phyloP scores from a whole-genome alignment of 257 asterid genomes.

The Schizonepeta tenuifolia region DNA sequence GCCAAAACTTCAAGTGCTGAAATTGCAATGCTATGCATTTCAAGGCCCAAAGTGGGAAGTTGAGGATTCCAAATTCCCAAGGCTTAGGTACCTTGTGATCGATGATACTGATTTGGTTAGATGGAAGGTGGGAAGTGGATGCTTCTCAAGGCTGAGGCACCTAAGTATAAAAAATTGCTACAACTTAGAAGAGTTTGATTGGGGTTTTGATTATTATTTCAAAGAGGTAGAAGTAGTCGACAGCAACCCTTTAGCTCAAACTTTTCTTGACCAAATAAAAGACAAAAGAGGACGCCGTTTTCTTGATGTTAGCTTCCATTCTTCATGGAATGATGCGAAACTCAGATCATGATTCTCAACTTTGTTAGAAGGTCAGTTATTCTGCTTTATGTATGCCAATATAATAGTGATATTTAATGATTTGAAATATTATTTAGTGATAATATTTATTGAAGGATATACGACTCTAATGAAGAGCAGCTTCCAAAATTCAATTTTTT shows the following conservation, averaged over 20 bases:
- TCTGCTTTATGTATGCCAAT: not conserved
- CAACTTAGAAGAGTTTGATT: conserved; percentile 6
- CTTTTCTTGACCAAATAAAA: not conserved
- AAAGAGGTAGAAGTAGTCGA: not conserved
- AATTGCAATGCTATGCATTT: conserved; percentile 17
- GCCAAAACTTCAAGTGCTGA: conserved; percentile 5
- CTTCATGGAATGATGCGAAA: conserved; percentile 3
- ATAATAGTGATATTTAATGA: not conserved
- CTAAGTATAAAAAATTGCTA: conserved; percentile 24
- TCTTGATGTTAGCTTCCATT: not conserved
- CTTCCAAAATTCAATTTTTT: no score
- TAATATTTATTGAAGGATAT: no score
- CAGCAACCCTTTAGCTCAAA: conserved; percentile 22
- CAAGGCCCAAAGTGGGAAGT: conserved; percentile 27
- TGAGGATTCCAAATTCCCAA: not conserved
- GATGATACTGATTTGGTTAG: conserved; percentile 24
- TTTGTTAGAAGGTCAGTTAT: not conserved
- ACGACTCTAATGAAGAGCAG: no score
- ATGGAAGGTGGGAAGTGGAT: conserved; percentile 3
- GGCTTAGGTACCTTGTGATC: not conserved
- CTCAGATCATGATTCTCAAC: not conserved
- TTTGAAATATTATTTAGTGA: no score
- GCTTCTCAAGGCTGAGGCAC: conserved; percentile 7
- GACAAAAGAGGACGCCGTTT: not conserved
- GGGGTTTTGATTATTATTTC: conserved; percentile 5